Evolutionary conservation across 495 filamentous ascomycete species (phyloP).

Genomic region (Trichoderma reesei): DNA sequence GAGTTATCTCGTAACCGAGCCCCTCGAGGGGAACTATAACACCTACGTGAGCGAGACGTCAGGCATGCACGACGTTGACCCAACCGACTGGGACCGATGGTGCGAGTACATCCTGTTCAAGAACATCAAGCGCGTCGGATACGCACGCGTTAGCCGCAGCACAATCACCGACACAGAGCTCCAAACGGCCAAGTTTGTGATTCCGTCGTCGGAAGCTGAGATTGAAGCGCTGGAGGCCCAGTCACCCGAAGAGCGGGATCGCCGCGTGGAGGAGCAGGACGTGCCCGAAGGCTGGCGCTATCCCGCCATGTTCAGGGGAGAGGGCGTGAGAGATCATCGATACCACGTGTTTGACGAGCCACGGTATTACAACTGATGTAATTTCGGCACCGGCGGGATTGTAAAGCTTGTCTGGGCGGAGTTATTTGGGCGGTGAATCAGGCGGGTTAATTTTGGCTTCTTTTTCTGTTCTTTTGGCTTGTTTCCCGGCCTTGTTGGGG

Average conservation of each 20-base stretch:
- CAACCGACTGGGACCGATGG: slow-evolving; percentile 93
- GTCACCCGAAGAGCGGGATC: slow-evolving; percentile 23
- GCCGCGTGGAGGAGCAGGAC: slow-evolving; percentile 48
- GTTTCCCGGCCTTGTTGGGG: background rate
- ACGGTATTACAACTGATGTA: slow-evolving; percentile 53
- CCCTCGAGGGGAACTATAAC: slow-evolving; percentile 91
- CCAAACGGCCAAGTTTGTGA: slow-evolving; percentile 91
- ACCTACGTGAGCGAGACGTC: slow-evolving; percentile 80
- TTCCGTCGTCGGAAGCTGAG: slow-evolving; percentile 59
- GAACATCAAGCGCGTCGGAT: slow-evolving; percentile 73
- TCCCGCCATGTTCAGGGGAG: slow-evolving; percentile 75
- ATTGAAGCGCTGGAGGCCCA: slow-evolving; percentile 34
- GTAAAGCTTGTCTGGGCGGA: slow-evolving; percentile 1
- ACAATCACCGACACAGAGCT: slow-evolving; percentile 97
- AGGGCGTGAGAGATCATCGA: slow-evolving; percentile 78
- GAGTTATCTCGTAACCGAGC: slow-evolving; percentile 86
- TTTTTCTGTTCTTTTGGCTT: background rate
- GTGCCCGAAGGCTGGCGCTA: slow-evolving; percentile 72
- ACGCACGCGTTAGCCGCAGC: slow-evolving; percentile 77
- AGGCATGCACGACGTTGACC: slow-evolving; percentile 93
- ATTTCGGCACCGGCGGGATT: slow-evolving; percentile 2
- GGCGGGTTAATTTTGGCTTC: background rate
- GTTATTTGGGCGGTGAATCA: slow-evolving; percentile 1
- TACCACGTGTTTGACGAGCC: slow-evolving; percentile 98
- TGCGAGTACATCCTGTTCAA: slow-evolving; percentile 99